phyloP scores from a whole-genome alignment of 805 yeast genomes.

The Candida jianshihensis region DNA sequence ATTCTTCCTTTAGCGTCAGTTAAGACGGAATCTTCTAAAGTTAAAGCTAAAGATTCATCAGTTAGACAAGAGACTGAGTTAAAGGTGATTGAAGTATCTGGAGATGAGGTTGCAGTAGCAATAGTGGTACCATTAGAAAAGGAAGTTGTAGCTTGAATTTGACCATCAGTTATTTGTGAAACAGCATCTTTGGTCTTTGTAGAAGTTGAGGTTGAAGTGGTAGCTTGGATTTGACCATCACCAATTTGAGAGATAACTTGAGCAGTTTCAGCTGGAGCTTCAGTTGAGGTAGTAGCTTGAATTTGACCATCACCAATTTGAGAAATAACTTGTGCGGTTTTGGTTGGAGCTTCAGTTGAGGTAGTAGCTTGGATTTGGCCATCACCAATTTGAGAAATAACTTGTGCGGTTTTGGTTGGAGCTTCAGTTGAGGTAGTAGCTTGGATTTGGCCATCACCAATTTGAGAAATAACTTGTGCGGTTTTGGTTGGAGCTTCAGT shows the following conservation, averaged over 20 bases:
- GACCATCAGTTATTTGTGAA: conserved; percentile 8
- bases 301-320: conserved; percentile 44
- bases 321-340: conserved; percentile 32
- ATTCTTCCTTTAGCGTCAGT: conserved; percentile 53
- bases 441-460: conserved; percentile 42
- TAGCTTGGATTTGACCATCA: conserved; percentile 50
- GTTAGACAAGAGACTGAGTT: conserved; percentile 34
- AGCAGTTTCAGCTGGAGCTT: conserved; percentile 19
- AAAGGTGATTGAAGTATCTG: conserved; percentile 14
- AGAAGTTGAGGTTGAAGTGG: conserved; percentile 11
- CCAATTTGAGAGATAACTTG: conserved; percentile 40
- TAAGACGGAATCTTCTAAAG: conserved; percentile 40
- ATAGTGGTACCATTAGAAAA: conserved; percentile 14
- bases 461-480: conserved; percentile 37
- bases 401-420: conserved; percentile 16
- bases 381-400: conserved; percentile 42
- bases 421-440: conserved; percentile 33
- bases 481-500: conserved; percentile 24
- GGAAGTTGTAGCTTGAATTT: conserved; percentile 2
- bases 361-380: conserved; percentile 48
- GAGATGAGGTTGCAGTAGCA: conserved; percentile 15
- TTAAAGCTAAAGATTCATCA: conserved; percentile 43
- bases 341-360: conserved; percentile 24
- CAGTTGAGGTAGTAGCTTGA: conserved; percentile 35
- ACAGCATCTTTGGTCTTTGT: neutral